These are phyloP conservation scores for Heliamphora exappendiculata DNA, from an alignment of 148 eudicot species.

Conservation along the genomic window DNA sequence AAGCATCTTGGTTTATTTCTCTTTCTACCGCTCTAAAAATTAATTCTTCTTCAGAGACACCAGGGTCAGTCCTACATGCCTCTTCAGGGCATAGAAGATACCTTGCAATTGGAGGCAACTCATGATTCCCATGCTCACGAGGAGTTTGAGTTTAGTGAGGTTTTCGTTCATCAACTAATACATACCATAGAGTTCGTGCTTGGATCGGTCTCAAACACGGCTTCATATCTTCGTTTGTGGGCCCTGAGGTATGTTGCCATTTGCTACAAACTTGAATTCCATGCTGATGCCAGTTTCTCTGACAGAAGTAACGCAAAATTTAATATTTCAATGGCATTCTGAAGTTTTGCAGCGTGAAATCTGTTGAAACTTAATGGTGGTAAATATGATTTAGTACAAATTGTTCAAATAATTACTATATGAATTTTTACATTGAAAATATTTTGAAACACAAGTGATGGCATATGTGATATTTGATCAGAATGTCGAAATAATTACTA, in stretches of 20 bases:
- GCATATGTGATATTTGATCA: neutral
- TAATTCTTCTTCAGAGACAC: constrained; percentile 60
- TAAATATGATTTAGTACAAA: neutral
- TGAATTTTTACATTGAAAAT: neutral
- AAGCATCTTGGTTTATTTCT: neutral
- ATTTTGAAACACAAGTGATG: neutral
- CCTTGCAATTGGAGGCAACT: constrained; percentile 50
- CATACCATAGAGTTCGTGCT: constrained; percentile 97
- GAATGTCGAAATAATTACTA: neutral
- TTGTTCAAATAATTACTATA: neutral
- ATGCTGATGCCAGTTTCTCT: neutral
- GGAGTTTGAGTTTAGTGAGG: constrained; percentile 95
- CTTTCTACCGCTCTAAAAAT: neutral
- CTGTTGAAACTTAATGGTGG: neutral
- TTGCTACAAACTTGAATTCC: neutral
- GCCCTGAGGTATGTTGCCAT: constrained; percentile 66
- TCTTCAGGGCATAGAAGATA: constrained; percentile 52
- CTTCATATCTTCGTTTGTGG: constrained; percentile 97
- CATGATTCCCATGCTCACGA: constrained; percentile 72
- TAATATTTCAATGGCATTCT: neutral
- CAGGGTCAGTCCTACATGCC: constrained; percentile 66
- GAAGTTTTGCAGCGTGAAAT: neutral
- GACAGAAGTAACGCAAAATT: neutral
- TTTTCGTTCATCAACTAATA: constrained; percentile 89
- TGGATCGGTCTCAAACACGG: constrained; percentile 97